These are phyloP conservation scores for Cyberlindnera mississippiensis DNA, from an alignment of 805 yeast species.

Conservation along the genomic window DNA sequence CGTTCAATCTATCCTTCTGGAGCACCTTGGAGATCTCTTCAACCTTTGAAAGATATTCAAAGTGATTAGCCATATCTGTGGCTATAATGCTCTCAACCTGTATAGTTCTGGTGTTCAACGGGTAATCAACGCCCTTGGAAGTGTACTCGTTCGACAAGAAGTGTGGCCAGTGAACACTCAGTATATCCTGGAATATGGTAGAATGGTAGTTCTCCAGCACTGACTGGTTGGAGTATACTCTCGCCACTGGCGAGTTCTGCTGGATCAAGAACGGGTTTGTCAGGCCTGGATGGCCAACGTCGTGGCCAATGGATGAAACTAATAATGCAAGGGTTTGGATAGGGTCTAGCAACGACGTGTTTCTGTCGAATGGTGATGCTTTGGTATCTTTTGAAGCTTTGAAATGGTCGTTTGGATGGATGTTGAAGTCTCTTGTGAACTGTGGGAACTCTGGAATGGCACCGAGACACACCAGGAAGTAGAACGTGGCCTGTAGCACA, in stretches of 20 bases:
- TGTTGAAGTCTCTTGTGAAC: constrained; percentile 15
- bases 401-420: constrained; percentile 17
- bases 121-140: constrained; percentile 1
- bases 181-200: constrained; percentile 51
- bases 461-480: constrained; percentile 40
- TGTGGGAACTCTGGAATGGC: constrained; percentile 24
- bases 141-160: constrained; percentile 24
- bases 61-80: constrained; percentile 93
- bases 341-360: constrained; percentile 25
- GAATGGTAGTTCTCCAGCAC: constrained; percentile 83
- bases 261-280: constrained; percentile 68
- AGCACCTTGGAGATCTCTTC: constrained; percentile 29
- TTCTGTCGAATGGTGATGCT: constrained; percentile 7
- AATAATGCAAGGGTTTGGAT: constrained; percentile 56
- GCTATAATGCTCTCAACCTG: constrained; percentile 54
- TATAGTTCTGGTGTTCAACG: constrained; percentile 24
- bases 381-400: background rate
- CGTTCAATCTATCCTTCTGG: constrained; percentile 13
- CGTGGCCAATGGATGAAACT: constrained; percentile 90
- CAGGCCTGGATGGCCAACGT: constrained; percentile 95
- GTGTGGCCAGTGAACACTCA: constrained; percentile 50
- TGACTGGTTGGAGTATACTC: constrained; percentile 57
- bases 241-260: constrained; percentile 59
- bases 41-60: constrained; percentile 59
- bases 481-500: constrained; percentile 87